Percentiles rank a stretch among this genome's conserved stretches.
Evolutionary conservation across 805 yeast species (phyloP).

Genomic region (Candida schatavii): DNA sequence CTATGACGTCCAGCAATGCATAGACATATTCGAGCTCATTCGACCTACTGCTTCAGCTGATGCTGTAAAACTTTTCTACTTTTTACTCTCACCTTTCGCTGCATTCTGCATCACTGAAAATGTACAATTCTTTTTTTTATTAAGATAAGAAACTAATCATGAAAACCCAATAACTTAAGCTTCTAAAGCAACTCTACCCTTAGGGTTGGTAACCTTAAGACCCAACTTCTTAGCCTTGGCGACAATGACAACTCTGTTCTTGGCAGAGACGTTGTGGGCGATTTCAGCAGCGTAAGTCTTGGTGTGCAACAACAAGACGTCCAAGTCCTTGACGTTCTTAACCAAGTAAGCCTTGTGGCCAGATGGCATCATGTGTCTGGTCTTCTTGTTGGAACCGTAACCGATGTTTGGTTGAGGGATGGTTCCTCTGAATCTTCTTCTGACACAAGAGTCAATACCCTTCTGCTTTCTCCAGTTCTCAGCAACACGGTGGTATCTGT

Average conservation of each 20-base stretch:
- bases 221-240: conserved; percentile 98
- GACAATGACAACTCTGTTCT: conserved; percentile 94
- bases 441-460: conserved; percentile 99
- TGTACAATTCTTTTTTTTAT: conserved; percentile 13
- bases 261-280: conserved; percentile 97
- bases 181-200: conserved; percentile 97
- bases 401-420: conserved; percentile 99
- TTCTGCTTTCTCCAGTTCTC: conserved; percentile 99
- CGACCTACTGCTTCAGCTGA: too few species aligned
- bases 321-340: conserved; percentile 89
- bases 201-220: conserved; percentile 98
- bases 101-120: conserved; percentile 9
- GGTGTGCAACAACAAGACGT: conserved; percentile 93
- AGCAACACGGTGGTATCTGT: conserved; percentile 97
- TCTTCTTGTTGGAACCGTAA: conserved; percentile 99
- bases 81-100: too few species aligned
- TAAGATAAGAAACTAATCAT: conserved; percentile 11
- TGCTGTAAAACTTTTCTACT: too few species aligned
- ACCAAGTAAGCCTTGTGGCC: conserved; percentile 98
- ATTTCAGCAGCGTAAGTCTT: conserved; percentile 99
- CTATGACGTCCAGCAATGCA: too few species aligned
- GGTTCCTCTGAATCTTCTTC: conserved; percentile 99
- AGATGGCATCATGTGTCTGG: conserved; percentile 91
- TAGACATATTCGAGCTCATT: too few species aligned
- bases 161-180: conserved; percentile 57